These are phyloP conservation scores for Salvia miltiorrhiza DNA, from an alignment of 257 asterid species.

Conservation along the genomic window DNA sequence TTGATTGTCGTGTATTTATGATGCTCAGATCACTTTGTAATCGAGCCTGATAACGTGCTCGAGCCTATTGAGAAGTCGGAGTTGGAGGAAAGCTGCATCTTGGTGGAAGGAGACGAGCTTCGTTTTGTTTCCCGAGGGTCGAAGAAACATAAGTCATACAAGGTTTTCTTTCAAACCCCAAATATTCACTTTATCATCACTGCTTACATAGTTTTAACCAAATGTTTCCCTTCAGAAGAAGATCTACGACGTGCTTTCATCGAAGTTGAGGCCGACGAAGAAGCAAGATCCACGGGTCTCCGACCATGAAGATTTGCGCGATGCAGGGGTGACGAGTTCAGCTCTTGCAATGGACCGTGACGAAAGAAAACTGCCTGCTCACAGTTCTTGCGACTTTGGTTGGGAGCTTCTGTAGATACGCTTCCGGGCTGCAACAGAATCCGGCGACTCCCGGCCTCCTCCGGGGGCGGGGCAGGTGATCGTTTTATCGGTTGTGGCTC, in stretches of 20 bases:
- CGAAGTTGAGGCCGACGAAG: constrained; percentile 44
- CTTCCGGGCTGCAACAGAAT: neutral
- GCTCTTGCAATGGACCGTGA: neutral
- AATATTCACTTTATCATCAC: neutral
- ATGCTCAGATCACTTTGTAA: constrained; percentile 31
- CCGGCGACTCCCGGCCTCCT: neutral
- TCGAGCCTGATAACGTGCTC: constrained; percentile 33
- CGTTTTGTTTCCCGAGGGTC: constrained; percentile 26
- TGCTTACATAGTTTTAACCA: neutral
- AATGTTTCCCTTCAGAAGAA: constrained; percentile 44
- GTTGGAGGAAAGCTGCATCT: constrained; percentile 58
- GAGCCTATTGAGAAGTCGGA: constrained; percentile 31
- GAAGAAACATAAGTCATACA: constrained; percentile 54
- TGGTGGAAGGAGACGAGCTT: constrained; percentile 52
- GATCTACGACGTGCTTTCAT: constrained; percentile 45
- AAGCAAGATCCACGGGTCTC: constrained; percentile 8
- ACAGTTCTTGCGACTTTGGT: constrained; percentile 31
- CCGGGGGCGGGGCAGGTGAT: neutral
- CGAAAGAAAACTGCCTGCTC: neutral
- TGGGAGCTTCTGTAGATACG: constrained; percentile 43
- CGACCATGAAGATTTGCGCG: constrained; percentile 2
- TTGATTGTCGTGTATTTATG: neutral
- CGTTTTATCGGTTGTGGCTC: neutral
- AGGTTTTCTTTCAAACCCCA: constrained; percentile 36
- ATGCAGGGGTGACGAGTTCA: neutral